phyloP scores from a whole-genome alignment of 345 rosid species.

The Salix suchowensis region DNA sequence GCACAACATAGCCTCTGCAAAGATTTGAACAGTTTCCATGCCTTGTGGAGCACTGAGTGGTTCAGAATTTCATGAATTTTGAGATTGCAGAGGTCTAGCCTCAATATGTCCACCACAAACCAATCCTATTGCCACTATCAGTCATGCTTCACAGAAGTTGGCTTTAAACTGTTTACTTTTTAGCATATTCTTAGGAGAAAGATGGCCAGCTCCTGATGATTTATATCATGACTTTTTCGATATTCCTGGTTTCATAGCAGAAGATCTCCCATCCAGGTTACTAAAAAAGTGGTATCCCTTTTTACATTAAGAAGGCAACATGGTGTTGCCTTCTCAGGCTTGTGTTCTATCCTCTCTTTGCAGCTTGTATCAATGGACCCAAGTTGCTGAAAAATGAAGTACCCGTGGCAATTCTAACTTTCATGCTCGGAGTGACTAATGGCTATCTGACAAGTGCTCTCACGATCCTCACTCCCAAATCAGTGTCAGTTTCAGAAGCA shows the following conservation, averaged over 20 bases:
- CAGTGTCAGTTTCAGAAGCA: slow-evolving; percentile 60
- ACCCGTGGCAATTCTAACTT: slow-evolving; percentile 58
- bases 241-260: slow-evolving; percentile 79
- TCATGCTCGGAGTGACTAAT: slow-evolving; percentile 67
- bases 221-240: slow-evolving; percentile 66
- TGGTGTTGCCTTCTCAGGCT: slow-evolving; percentile 66
- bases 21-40: not conserved
- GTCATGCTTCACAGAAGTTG: not conserved
- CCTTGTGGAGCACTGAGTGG: not conserved
- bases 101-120: not conserved
- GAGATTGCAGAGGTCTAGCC: not conserved
- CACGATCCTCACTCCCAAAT: slow-evolving; percentile 75
- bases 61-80: not conserved
- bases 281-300: slow-evolving; percentile 77
- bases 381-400: slow-evolving; percentile 68
- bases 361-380: slow-evolving; percentile 71
- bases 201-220: slow-evolving; percentile 48
- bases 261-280: slow-evolving; percentile 47
- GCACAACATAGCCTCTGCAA: not conserved
- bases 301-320: slow-evolving; percentile 51
- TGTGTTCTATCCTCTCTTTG: slow-evolving; percentile 67
- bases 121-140: not conserved
- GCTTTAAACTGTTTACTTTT: not conserved
- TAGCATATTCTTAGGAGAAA: slow-evolving; percentile 27
- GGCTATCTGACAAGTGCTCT: slow-evolving; percentile 79